Base-by-base conservation (phyloP, 192 early-diverging fungal species). In the Backusella psychrophila region DNA sequence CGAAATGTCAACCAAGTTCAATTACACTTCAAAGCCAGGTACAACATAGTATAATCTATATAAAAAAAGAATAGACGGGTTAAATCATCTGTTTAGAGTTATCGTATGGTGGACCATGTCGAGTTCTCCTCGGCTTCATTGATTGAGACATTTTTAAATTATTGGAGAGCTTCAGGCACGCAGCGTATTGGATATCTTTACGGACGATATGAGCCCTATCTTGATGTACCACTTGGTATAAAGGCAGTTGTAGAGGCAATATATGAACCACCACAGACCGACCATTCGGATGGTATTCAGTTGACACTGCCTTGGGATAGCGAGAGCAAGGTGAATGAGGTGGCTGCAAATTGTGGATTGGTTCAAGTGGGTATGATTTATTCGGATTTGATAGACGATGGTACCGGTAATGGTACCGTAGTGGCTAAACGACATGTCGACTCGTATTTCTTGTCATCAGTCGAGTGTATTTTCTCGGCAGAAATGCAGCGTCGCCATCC, bases 111-210 rank as follows among this genome's bases (percentile, higher is more conserved):
- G 1, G 98, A 99, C 73, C 96, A 99, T 80, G 92, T 99, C 19
- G 96, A 98, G 85, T 98, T 99, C 84, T 94, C 96, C 19, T 88
- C 84, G 3, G 81, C 90, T 1, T 80, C 81, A 33, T 80, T 98
- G 12, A 90, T 99, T n/a, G 93, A 98, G 59, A 81, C 86, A 29
- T 93, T 98, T 79, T 86, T 98, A 73, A 78, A 89, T 36, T 97
- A 89, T 76, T 99, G 97, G 98, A 87, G 96, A 26, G 59, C 81
- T 9, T 92, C 96, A 41, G 95, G 96, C 12, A 85, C 82, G 71
- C 98, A 99, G 84, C 91, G 98, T 17, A 93, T 97, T 75, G 98
- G 96, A n/a, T 95, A 94, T 72, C 80, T 99, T 68, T 98, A 95
- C 82, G 98, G 98, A 6, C 89, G 90, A 46, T 98, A 96, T 82